Evolutionary conservation across 129 eudicot genomes (phyloP), one percentile per base, ranked within the genome.

Genomic region (Smallanthus sonchifolius): DNA sequence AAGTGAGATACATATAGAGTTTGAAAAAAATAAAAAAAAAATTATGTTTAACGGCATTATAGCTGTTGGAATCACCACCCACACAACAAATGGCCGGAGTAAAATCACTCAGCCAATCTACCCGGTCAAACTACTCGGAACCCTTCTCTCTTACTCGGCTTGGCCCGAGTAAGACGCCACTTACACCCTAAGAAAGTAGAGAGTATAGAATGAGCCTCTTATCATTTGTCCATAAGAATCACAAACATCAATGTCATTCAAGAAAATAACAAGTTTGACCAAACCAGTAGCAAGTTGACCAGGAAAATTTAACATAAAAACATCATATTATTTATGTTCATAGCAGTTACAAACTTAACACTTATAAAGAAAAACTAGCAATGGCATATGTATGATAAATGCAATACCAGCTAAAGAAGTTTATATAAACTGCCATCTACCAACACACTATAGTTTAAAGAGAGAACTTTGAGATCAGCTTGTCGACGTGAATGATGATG

Each of bases 401-500:
- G 64, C 71, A 73, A 45, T 56, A 28, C 64, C 30, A 15, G 24
- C 64, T 14, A 63, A 28, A 71, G 3, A 49, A 42, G 63, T 55
- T 68, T 28, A 63, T 34, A 55, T 76, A 48, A 75, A 19, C 80
- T 78, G 56, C 36, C 47, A 59, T 63, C 84, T 69, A 75, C 67
- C 39, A 68, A 47, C 56, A 49, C 10, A 38, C 40, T 60, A 56
- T 37, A 24, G 24, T 42, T 86, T 87, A 89, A 4, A 52, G 67
- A 65, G 95, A 84, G 71, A 84, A 89, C 69, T 92, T 92, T 34
- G 89, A 35, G 72, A 89, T 77, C 80, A 92, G 80, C 85, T 87
- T 89, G 79, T 92, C 96, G 16, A 92, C 92, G 35, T 92, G 98
- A 75, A 92, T 84, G 70, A 92, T 81, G 75, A 92, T 86, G 74